These are phyloP conservation scores for Pichia insulana DNA, from an alignment of 805 yeast species.

Conservation along the genomic window DNA sequence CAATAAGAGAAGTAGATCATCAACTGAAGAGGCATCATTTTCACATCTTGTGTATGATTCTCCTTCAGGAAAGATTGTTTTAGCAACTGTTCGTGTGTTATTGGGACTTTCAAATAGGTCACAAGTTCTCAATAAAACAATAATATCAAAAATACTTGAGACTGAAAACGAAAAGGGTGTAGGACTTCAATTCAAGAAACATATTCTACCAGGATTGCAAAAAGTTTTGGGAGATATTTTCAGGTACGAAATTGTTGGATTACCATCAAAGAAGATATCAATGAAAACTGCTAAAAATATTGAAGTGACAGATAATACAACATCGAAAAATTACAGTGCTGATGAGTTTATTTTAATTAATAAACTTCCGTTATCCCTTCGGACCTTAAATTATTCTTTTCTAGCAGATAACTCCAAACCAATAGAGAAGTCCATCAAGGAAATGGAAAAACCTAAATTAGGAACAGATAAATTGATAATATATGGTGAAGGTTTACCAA, in stretches of 20 bases:
- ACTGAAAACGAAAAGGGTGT: constrained; percentile 23
- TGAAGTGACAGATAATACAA: background rate
- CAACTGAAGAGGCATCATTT: background rate
- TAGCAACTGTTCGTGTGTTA: constrained; percentile 21
- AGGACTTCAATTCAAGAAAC: constrained; percentile 21
- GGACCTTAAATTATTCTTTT: constrained; percentile 17
- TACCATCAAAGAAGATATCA: constrained; percentile 12
- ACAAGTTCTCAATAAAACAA: constrained; percentile 21
- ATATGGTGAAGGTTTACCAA: constrained; percentile 18
- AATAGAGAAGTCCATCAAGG: constrained; percentile 4
- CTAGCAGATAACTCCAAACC: constrained; percentile 8
- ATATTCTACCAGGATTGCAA: constrained; percentile 17
- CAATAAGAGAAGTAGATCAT: background rate
- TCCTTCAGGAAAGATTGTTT: constrained; percentile 16
- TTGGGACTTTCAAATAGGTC: constrained; percentile 22
- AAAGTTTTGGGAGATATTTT: constrained; percentile 14
- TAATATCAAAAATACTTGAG: constrained; percentile 22
- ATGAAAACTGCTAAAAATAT: background rate
- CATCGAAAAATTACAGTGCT: background rate
- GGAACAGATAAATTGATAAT: constrained; percentile 1
- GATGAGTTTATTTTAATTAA: constrained; percentile 23
- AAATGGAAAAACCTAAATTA: constrained; percentile 5
- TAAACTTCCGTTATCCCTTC: constrained; percentile 15
- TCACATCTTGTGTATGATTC: constrained; percentile 6
- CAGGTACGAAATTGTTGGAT: constrained; percentile 21